A percentile compares a stretch with the other conserved stretches of the same genome.
phyloP scores from a whole-genome alignment of 129 eudicot species.

The Pulicaria dysenterica region DNA sequence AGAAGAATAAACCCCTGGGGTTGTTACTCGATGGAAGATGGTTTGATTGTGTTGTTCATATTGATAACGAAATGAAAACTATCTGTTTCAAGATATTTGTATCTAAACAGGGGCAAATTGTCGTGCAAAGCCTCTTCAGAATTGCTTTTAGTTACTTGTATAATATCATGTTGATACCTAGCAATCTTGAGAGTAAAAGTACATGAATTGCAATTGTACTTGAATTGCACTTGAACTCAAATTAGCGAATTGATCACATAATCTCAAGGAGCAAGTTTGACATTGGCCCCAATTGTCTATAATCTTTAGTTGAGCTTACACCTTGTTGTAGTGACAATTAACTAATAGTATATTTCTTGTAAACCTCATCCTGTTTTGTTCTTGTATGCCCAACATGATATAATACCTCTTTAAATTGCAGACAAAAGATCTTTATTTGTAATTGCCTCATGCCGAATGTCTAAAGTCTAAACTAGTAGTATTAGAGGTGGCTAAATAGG shows the following conservation, averaged over 20 bases:
- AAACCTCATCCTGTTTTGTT: not conserved
- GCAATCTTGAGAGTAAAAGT: too few relatives aligned
- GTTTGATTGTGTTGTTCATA: too few relatives aligned
- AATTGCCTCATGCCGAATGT: not conserved
- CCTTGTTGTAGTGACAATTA: constrained; percentile 10
- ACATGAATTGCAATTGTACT: too few relatives aligned
- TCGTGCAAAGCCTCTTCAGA: not conserved
- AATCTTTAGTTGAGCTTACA: not conserved
- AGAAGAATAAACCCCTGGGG: too few relatives aligned
- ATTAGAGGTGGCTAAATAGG: too few relatives aligned
- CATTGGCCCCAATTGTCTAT: not conserved
- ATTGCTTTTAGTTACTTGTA: not conserved
- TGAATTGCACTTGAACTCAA: too few relatives aligned
- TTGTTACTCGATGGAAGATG: too few relatives aligned
- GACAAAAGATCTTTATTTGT: not conserved
- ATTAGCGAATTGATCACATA: too few relatives aligned
- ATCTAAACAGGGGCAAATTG: not conserved
- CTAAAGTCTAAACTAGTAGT: too few relatives aligned
- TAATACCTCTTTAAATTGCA: not conserved
- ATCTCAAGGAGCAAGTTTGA: too few relatives aligned
- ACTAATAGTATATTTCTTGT: not conserved
- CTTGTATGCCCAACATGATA: not conserved
- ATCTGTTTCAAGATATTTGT: not conserved
- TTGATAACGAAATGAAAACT: not conserved
- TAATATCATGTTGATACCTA: too few relatives aligned